Conservation (phyloP, 305 asterid species). For the Fraxinus greggii region DNA sequence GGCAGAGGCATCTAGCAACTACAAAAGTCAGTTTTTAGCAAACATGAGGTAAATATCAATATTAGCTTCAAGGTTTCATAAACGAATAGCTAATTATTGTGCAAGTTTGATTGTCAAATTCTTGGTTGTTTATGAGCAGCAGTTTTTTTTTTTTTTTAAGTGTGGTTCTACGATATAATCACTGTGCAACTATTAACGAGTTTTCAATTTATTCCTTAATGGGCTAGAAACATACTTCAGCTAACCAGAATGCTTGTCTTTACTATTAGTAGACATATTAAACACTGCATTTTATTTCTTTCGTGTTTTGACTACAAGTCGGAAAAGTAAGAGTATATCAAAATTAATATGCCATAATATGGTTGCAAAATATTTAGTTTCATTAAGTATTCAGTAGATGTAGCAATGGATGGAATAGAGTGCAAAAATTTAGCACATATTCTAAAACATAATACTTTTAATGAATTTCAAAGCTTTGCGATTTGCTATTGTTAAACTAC, state of each 20-base stretch:
- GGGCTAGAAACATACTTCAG: neutral
- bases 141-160: neutral
- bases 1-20: slow-evolving; percentile 92
- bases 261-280: neutral
- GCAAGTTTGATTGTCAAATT: neutral
- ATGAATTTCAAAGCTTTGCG: neutral
- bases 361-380: neutral
- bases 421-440: neutral
- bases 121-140: neutral
- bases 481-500: neutral
- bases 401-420: neutral
- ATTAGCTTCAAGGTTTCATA: neutral
- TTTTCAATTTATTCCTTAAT: neutral
- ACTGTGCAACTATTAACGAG: neutral
- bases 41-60: slow-evolving; percentile 70
- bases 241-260: neutral
- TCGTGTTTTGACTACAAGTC: neutral
- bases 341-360: neutral
- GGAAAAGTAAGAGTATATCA: neutral
- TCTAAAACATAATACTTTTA: neutral
- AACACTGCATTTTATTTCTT: neutral
- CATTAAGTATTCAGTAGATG: neutral
- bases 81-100: neutral
- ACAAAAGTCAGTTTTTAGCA: slow-evolving; percentile 90
- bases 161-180: neutral